A percentile compares a stretch with the other conserved stretches of the same genome.
These are phyloP conservation scores for Rhododendron ferrugineum DNA, from an alignment of 148 eudicot genomes.

Conservation along the genomic window DNA sequence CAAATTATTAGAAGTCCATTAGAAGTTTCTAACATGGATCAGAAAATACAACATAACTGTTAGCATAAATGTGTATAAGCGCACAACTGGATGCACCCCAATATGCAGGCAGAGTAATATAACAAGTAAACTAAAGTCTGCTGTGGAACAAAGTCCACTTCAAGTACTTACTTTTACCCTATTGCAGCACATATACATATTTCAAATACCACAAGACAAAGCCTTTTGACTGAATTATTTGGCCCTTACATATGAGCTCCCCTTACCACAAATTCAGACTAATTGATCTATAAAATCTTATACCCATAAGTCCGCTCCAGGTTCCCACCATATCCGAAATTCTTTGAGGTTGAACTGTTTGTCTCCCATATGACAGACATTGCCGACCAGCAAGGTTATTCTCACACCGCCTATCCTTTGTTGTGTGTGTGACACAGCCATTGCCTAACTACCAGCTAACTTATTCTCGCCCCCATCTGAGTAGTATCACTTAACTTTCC, in stretches of 20 bases:
- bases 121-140: neutral
- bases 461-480: neutral
- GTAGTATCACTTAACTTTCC: neutral
- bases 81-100: neutral
- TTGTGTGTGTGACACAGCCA: neutral
- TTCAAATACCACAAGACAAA: neutral
- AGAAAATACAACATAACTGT: neutral
- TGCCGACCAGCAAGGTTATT: neutral
- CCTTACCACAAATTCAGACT: neutral
- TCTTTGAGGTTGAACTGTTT: neutral
- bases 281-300: neutral
- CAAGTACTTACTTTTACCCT: no score
- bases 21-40: neutral
- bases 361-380: neutral
- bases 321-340: neutral
- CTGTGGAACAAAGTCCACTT: neutral
- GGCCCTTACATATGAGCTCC: neutral
- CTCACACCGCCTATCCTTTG: neutral
- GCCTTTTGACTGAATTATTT: neutral
- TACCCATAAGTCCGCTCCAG: neutral
- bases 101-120: neutral
- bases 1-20: neutral
- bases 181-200: no score
- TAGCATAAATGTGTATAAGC: neutral
- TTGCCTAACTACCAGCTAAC: neutral